Base-by-base conservation (phyloP, 2,329 filamentous ascomycete species). In the Atkinsonella hypoxylon region DNA sequence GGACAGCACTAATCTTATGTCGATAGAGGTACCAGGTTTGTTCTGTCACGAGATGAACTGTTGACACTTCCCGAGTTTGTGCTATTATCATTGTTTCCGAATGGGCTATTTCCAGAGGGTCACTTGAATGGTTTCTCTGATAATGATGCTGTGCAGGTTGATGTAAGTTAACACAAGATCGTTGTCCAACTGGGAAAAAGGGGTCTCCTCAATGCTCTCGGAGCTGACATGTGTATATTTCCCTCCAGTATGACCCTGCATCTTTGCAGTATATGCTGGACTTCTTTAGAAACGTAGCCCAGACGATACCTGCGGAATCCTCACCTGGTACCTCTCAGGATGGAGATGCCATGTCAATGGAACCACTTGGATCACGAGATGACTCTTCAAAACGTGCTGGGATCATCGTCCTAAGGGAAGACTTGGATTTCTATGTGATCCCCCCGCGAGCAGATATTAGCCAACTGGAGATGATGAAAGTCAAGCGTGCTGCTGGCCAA, bases 221-320 rank as follows among this genome's bases (percentile, higher is more conserved):
- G 26, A 26, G 26, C 26, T 26, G 26, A 26, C 26, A 26, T 26
- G 26, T 2, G 36, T 4, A 7, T 13, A 15, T 18, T 8, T 13
- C 3, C 15, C 17, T 39, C 59, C 72, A 98, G 93, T 98, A 97
- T 72, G 93, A 98, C 68, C 91, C 93, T 22, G 83, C 84, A 49
- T 97, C 91, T 45, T 80, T 98, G 50, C 89, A 97, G 70, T 98
- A 97, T 72, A 98, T 98, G 93, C 81, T 98, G 57, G 91, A 96
- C 62, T 98, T 98, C 70, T 98, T 98, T 75, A 86, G 93, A 57
- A 83, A 84, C 58, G 91, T 98, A 56, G 93, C 93, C 49, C 89
- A 96, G 69, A 93, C 90, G n/a, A 97, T 98, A 58, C 89, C 88
- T 10, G 78, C 81, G 41, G 82, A 87, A 55, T 72, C 79, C 31